Evolutionary conservation across 495 filamentous ascomycete genomes (phyloP).

Genomic region (Aspergillus conjunctus): DNA sequence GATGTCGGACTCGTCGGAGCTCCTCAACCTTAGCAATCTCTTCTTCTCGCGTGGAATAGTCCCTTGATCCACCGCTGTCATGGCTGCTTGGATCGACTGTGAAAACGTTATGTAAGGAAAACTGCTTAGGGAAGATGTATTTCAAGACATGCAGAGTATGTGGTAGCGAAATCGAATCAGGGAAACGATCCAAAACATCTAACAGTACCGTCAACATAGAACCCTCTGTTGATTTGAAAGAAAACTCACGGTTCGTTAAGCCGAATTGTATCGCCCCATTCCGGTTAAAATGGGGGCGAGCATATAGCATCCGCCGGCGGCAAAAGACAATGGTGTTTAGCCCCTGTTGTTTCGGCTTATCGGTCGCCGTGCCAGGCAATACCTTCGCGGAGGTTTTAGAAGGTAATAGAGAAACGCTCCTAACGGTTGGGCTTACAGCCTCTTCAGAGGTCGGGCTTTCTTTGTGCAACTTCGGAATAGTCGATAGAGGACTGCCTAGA

Average conservation of each 20-base stretch:
- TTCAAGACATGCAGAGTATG: constrained; percentile 77
- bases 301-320: constrained; percentile 85
- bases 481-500: constrained; percentile 51
- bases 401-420: background rate
- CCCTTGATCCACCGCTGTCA: constrained; percentile 70
- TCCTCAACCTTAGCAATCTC: constrained; percentile 61
- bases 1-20: constrained; percentile 7
- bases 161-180: constrained; percentile 42
- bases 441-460: background rate
- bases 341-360: constrained; percentile 18
- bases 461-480: constrained; percentile 4
- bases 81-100: constrained; percentile 62
- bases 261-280: constrained; percentile 71
- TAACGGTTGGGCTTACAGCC: too few species aligned
- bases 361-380: background rate
- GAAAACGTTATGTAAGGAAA: constrained; percentile 90
- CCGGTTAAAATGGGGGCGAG: constrained; percentile 66
- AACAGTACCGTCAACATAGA: constrained; percentile 14
- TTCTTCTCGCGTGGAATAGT: constrained; percentile 79
- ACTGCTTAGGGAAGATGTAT: constrained; percentile 93
- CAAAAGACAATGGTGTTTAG: constrained; percentile 73
- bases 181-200: constrained; percentile 86
- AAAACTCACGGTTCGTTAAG: constrained; percentile 54
- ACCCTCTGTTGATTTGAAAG: background rate
- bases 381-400: background rate